Evolutionary conservation across 495 filamentous ascomycete genomes (phyloP).

Genomic region (Oidiodendron maius): DNA sequence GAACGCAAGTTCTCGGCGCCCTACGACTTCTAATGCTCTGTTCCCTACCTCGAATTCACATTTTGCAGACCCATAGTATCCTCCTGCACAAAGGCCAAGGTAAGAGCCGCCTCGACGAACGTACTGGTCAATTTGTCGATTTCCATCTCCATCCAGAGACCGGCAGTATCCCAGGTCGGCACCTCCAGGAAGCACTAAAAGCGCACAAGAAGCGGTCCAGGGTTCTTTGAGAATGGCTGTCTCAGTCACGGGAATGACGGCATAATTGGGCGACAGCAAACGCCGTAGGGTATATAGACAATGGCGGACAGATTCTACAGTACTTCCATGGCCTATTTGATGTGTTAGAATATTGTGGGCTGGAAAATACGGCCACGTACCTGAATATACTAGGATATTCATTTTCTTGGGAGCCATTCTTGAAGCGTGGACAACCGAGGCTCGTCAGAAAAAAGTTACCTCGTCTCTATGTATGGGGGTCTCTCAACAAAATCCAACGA

Average conservation of each 20-base stretch:
- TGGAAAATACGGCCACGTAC: slow-evolving; percentile 37
- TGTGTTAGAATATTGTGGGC: not conserved
- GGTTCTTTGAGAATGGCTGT: slow-evolving; percentile 83
- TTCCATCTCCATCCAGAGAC: slow-evolving; percentile 81
- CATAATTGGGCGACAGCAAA: slow-evolving; percentile 88
- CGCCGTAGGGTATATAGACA: slow-evolving; percentile 82
- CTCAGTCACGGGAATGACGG: slow-evolving; percentile 78
- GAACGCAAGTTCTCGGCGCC: slow-evolving; percentile 79
- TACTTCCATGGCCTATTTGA: slow-evolving; percentile 69
- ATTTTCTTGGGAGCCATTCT: slow-evolving; percentile 44
- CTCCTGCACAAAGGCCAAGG: slow-evolving; percentile 90
- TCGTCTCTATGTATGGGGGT: not conserved
- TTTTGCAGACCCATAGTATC: slow-evolving; percentile 74
- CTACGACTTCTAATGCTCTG: slow-evolving; percentile 75
- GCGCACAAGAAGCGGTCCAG: slow-evolving; percentile 79
- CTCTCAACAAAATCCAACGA: slow-evolving; percentile 19
- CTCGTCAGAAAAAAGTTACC: not conserved
- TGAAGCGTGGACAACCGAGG: slow-evolving; percentile 2
- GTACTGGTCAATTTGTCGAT: slow-evolving; percentile 74
- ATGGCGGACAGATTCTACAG: slow-evolving; percentile 82
- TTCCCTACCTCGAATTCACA: slow-evolving; percentile 93
- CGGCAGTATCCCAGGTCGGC: slow-evolving; percentile 90
- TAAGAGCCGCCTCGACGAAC: slow-evolving; percentile 82
- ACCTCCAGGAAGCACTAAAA: slow-evolving; percentile 92
- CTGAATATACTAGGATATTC: slow-evolving; percentile 85